Base-by-base conservation (phyloP, 2,329 filamentous ascomycete species). In the Aspergillus persii region DNA sequence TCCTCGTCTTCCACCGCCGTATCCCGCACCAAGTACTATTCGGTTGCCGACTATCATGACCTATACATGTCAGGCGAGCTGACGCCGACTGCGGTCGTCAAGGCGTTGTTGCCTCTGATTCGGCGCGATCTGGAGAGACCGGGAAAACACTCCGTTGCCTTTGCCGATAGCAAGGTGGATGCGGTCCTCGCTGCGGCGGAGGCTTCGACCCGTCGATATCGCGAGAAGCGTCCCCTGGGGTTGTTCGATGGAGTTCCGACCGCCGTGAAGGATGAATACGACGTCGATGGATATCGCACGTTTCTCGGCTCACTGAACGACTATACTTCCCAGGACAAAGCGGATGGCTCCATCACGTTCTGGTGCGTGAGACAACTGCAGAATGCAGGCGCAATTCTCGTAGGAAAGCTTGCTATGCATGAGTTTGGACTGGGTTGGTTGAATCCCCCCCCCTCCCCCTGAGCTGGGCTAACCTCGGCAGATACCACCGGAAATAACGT, bases 161-260 rank as follows among this genome's bases (percentile, higher is more conserved):
- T 89, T 79, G 80, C 88, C 23, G 81, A 86, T 52, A 83, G 80
- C 50, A 81, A 86, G 54, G 80, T 80, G 8, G 83, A 87, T 18
- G 74, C 83, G 26, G 83, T 88, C 0, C 77, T 86, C 3, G 80
- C 81, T 39, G 87, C 89, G 0, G 90, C 90, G 0, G 80, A 80
- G 65, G 87, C 82, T 7, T 92, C 89, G 1, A 88, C 90, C 0
- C 79, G 83, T 67, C 81, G 90, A 27, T 93, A 87, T 73, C 82
- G 83, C 52, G 78, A 80, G 8, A 87, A 88, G 0, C 81, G 81
- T 61, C 82, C 85, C 1, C 73, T 89, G 8, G 81, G 89, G n/a
- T 73, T 89, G 8, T 77, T 94, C 3, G 90, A 94, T 67, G 91
- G 91, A 8, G 85, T 94, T 1, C 91, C 90, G 0, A 83, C 92